phyloP scores from a whole-genome alignment of 225 moss, liverwort and hornwort species.

The Takakia lepidozioides region DNA sequence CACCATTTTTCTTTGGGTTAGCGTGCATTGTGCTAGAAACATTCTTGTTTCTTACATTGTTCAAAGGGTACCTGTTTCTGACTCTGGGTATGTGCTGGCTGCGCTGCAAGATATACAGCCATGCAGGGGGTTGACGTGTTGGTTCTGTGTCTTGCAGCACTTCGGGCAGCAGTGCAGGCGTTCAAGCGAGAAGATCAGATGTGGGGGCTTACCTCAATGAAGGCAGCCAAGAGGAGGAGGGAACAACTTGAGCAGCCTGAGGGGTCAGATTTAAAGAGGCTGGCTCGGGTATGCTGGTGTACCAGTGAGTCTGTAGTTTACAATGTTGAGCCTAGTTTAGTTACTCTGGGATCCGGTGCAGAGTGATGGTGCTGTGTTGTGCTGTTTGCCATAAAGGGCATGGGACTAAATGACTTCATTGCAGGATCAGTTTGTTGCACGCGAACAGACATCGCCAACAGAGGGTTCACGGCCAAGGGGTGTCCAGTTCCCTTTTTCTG shows the following conservation, averaged over 20 bases:
- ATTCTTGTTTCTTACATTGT: too few relatives aligned
- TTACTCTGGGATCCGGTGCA: too few relatives aligned
- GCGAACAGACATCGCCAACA: constrained; percentile 8
- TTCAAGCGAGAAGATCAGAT: constrained; percentile 32
- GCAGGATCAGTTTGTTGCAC: constrained; percentile 8
- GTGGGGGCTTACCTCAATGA: constrained; percentile 17
- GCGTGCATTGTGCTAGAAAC: too few relatives aligned
- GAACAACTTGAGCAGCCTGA: constrained; percentile 22
- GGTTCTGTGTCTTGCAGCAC: constrained; percentile 29
- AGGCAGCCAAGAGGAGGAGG: constrained; percentile 32
- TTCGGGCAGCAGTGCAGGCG: constrained; percentile 40
- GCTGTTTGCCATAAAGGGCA: too few relatives aligned
- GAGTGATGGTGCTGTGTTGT: too few relatives aligned
- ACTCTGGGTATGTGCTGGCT: too few relatives aligned
- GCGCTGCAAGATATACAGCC: too few relatives aligned
- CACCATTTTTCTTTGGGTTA: too few relatives aligned
- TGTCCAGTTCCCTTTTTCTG: constrained; percentile 40
- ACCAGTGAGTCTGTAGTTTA: too few relatives aligned
- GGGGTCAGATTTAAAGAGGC: constrained; percentile 21
- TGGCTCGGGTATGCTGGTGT: constrained; percentile 24
- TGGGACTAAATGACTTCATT: constrained; percentile 9
- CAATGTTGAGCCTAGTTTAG: too few relatives aligned
- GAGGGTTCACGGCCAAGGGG: constrained; percentile 22
- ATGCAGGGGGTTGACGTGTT: too few relatives aligned
- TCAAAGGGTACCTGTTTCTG: too few relatives aligned